These are phyloP conservation scores for Musa schizocarpa DNA, from an alignment of 176 grass and related monocot genomes.

Conservation along the genomic window DNA sequence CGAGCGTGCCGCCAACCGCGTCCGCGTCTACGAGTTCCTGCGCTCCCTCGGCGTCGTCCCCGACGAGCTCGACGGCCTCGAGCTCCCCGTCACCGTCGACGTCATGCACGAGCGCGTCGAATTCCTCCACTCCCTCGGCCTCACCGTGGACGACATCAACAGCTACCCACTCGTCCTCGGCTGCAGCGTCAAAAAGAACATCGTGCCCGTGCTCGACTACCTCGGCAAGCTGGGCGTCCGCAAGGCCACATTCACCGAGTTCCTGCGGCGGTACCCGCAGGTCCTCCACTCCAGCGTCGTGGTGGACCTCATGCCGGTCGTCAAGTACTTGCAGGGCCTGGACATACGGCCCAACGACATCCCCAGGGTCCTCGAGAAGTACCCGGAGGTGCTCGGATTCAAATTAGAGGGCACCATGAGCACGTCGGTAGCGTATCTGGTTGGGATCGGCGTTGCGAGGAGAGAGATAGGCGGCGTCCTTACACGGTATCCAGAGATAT, in stretches of 20 bases:
- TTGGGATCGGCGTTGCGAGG: constrained; percentile 47
- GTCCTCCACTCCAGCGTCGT: constrained; percentile 70
- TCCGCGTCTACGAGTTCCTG: constrained; percentile 43
- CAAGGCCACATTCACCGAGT: constrained; percentile 41
- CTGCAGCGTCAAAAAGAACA: constrained; percentile 80
- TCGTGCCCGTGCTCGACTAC: constrained; percentile 79
- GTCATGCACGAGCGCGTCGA: constrained; percentile 76
- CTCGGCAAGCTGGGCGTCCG: constrained; percentile 67
- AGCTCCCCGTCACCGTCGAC: constrained; percentile 66
- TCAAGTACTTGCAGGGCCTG: constrained; percentile 65
- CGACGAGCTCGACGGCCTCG: constrained; percentile 56
- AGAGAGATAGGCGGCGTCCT: constrained; percentile 38
- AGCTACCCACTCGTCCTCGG: constrained; percentile 67
- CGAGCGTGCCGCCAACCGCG: constrained; percentile 42
- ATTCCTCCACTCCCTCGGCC: constrained; percentile 36
- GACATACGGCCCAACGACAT: constrained; percentile 40
- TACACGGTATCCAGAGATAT: constrained; percentile 47
- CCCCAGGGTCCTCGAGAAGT: constrained; percentile 57
- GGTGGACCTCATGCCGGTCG: constrained; percentile 28
- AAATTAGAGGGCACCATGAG: constrained; percentile 84
- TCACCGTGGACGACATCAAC: constrained; percentile 37
- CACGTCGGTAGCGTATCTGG: constrained; percentile 64
- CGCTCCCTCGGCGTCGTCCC: constrained; percentile 44
- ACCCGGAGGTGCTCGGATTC: constrained; percentile 68
- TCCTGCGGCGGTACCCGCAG: constrained; percentile 66